Evolutionary conservation across 1,284 basidiomycete species (phyloP), one percentile per base, ranked within the genome.

Genomic region (Ganoderma sinense): DNA sequence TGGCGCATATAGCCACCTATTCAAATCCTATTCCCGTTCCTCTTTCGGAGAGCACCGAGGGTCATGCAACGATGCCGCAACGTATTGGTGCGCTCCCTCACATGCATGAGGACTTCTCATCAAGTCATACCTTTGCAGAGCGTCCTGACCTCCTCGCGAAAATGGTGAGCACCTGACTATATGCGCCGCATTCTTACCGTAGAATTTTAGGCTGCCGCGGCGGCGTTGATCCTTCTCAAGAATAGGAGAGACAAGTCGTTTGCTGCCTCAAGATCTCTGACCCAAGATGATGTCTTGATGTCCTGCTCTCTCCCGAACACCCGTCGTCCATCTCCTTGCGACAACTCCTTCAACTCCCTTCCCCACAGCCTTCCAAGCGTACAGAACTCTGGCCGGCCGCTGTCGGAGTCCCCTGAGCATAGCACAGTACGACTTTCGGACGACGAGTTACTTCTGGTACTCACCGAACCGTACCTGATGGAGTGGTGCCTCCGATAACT

Each of bases 391-490:
- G 4, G 11, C n/a, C 18, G 4, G 59, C 59, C n/a, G 0, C 14
- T 16, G 10, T 41, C 13, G 16, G 0, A 5, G 10, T 18, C 4
- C 23, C 3, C n/a, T 7, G 23, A 41, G 14, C 3, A 18, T 1
- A 6, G n/a, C 20, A 5, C 13, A 3, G 3, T 13, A 20, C 33
- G 33, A 16, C n/a, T 39, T 39, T 6, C 31, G 3, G 56, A 39
- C 6, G 59, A 61, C 7, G 23, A 40, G 1, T 6, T 40, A 13
- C 59, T 61, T 23, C 18, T 61, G 14, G 39, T 43, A 11, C 59
- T 61, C 10, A 61, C 59, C 14, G 59, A 61, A 8, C 59, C 59
- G 23, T 61, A 43, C 59, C 59, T 61, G 1, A 61, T 61, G 14
- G 40, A 61, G 18, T 61, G 59, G 59, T 61, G 59, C 26, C 29